Conservation (phyloP, 2,329 filamentous ascomycete genomes). For the Colletotrichum endophyticum region DNA sequence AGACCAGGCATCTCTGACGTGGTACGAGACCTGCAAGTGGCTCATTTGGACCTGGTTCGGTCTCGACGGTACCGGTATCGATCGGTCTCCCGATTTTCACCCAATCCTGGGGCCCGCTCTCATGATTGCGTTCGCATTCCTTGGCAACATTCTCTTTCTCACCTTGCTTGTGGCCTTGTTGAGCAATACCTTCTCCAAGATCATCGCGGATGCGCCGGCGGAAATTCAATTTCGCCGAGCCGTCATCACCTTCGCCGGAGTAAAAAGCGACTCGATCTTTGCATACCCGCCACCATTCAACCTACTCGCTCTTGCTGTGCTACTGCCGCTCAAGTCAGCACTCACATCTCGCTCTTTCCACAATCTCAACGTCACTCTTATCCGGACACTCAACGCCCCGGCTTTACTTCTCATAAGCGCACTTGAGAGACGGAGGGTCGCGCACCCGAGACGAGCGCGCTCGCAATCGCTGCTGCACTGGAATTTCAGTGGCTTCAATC, state of each 20-base stretch:
- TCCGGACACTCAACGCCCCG: slow-evolving; percentile 68
- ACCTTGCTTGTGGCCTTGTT: slow-evolving; percentile 78
- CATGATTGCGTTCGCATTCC: slow-evolving; percentile 75
- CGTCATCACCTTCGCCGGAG: slow-evolving; percentile 75
- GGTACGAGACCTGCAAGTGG: slow-evolving; percentile 72
- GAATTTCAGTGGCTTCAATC: slow-evolving; percentile 41
- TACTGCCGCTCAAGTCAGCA: slow-evolving; percentile 70
- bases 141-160: slow-evolving; percentile 77
- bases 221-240: slow-evolving; percentile 76
- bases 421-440: slow-evolving; percentile 60
- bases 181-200: slow-evolving; percentile 73
- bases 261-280: slow-evolving; percentile 75
- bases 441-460: slow-evolving; percentile 48
- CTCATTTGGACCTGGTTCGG: slow-evolving; percentile 84
- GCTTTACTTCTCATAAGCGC: slow-evolving; percentile 64
- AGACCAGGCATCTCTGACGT: slow-evolving; percentile 17
- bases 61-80: slow-evolving; percentile 65
- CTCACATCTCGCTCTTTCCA: slow-evolving; percentile 71
- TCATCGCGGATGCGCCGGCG: slow-evolving; percentile 70
- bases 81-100: slow-evolving; percentile 63
- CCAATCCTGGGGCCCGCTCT: slow-evolving; percentile 69
- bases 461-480: slow-evolving; percentile 19
- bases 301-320: slow-evolving; percentile 66
- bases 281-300: slow-evolving; percentile 75
- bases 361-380: slow-evolving; percentile 70